Conservation (phyloP, 2,329 filamentous ascomycete species). For the Fusarium avenaceum region DNA sequence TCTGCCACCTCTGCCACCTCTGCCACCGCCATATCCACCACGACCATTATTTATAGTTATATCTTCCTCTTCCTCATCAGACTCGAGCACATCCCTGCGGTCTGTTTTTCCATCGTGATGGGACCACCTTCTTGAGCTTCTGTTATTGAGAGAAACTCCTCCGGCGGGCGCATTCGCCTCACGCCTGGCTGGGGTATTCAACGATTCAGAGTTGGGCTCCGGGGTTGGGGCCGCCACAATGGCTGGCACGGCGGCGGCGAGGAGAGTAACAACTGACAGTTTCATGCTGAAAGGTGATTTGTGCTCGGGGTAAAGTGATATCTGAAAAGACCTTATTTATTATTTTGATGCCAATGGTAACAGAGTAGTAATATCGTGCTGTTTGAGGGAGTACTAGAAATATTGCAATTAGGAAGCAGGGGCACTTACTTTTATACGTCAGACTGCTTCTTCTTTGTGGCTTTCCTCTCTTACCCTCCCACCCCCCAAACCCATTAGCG, state of each 20-base stretch:
- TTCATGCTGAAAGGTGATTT: background rate
- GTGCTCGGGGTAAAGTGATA: no score
- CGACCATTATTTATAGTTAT: background rate
- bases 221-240: background rate
- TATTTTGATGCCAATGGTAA: background rate
- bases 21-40: background rate
- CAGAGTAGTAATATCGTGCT: background rate
- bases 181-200: background rate
- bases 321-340: background rate
- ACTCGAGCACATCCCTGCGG: background rate
- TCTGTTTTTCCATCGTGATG: background rate
- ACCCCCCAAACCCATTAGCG: background rate
- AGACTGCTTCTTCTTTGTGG: background rate
- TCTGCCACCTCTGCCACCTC: background rate
- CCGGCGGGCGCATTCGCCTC: background rate
- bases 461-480: background rate
- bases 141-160: background rate
- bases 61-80: background rate
- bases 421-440: background rate
- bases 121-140: background rate
- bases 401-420: no score
- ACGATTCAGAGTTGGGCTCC: background rate
- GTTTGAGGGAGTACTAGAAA: background rate
- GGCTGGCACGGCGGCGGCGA: constrained; percentile 1
- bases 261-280: background rate